A percentile compares a stretch with the other conserved stretches of the same genome.
phyloP scores from a whole-genome alignment of 805 yeast genomes.

The Hemisphaericaspora nanyangensis region DNA sequence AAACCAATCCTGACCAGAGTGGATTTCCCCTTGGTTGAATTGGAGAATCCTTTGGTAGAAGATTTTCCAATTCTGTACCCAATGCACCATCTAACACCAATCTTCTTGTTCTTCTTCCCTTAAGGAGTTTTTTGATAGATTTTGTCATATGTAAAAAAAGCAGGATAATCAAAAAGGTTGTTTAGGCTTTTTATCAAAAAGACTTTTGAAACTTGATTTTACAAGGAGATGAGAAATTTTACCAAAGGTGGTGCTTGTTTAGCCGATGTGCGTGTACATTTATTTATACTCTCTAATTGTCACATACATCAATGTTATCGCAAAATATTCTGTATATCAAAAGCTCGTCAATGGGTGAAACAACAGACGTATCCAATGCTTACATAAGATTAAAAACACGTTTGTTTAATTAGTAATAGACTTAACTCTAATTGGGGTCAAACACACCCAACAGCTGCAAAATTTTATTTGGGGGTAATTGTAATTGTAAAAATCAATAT shows the following conservation, averaged over 20 bases:
- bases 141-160: not conserved
- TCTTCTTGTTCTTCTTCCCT: not conserved
- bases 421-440: too few relatives aligned
- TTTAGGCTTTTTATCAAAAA: too few relatives aligned
- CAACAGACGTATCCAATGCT: too few relatives aligned
- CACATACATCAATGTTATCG: too few relatives aligned
- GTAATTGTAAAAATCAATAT: too few relatives aligned
- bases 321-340: too few relatives aligned
- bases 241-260: not conserved
- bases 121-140: slow-evolving; percentile 6
- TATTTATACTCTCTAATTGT: too few relatives aligned
- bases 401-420: too few relatives aligned
- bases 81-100: slow-evolving; percentile 55
- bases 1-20: slow-evolving; percentile 61
- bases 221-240: not conserved
- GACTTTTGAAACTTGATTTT: not conserved
- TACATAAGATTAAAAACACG: too few relatives aligned
- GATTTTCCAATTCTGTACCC: slow-evolving; percentile 59
- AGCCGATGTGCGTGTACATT: not conserved
- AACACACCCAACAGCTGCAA: too few relatives aligned
- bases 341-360: too few relatives aligned
- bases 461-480: too few relatives aligned
- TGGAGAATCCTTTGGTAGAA: slow-evolving; percentile 24
- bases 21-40: slow-evolving; percentile 31
- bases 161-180: not conserved